Evolutionary conservation across 352 stramenopile genomes (phyloP).

Genomic region (Globisporangium iwayamae): DNA sequence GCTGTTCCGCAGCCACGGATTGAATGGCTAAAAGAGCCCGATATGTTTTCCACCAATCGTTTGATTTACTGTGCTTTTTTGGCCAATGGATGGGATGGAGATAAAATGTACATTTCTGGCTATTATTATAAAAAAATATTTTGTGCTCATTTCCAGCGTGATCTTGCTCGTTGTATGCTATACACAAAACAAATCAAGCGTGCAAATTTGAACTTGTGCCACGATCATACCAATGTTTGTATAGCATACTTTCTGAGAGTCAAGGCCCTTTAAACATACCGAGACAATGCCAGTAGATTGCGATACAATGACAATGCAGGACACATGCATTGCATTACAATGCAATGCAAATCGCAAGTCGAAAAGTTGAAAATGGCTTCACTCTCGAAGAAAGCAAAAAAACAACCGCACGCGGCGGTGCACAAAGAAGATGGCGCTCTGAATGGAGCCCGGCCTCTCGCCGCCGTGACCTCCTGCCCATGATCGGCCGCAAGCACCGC

Average conservation of each 20-base stretch:
- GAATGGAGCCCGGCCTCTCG: neutral
- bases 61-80: neutral
- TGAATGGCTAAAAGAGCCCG: slow-evolving; percentile 52
- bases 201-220: too few species aligned
- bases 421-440: neutral
- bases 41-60: slow-evolving; percentile 38
- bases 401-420: neutral
- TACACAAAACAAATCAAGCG: too few species aligned
- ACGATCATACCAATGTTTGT: too few species aligned
- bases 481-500: slow-evolving; percentile 54
- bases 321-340: too few species aligned
- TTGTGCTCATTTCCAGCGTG: too few species aligned
- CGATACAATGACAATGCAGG: neutral
- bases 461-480: slow-evolving; percentile 8
- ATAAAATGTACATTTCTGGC: too few species aligned
- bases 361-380: neutral
- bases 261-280: neutral
- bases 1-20: slow-evolving; percentile 25
- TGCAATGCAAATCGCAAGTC: neutral
- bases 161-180: too few species aligned
- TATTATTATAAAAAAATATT: too few species aligned
- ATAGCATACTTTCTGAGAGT: too few species aligned
- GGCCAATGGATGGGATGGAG: neutral
- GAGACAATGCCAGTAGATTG: neutral
- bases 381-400: too few species aligned